A percentile compares a stretch with the other conserved stretches of the same genome.
Conservation (phyloP, 2,329 filamentous ascomycete species). For the Cordyceps farinosa region DNA sequence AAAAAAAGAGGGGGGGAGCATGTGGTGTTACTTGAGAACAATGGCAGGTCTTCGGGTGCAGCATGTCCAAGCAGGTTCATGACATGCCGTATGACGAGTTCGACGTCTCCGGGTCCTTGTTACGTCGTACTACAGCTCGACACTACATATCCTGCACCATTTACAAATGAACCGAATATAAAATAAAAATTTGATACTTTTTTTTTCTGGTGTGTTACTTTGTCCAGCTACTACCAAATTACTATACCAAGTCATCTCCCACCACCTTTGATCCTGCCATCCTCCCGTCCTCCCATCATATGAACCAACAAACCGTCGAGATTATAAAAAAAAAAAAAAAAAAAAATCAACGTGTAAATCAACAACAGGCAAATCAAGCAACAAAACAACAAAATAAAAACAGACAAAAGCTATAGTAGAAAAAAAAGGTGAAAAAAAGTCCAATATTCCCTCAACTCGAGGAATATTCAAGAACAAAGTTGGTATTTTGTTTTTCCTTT, state of each 20-base stretch:
- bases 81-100: too few species aligned
- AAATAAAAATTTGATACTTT: neutral
- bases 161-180: neutral
- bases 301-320: too few species aligned
- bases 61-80: too few species aligned
- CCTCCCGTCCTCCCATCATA: too few species aligned
- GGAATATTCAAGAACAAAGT: constrained; percentile 4
- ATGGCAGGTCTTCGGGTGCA: too few species aligned
- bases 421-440: neutral
- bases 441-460: neutral
- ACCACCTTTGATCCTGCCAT: neutral
- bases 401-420: neutral
- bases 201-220: neutral
- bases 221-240: neutral
- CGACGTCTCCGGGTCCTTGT: too few species aligned
- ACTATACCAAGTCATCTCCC: neutral
- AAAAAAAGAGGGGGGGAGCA: too few species aligned
- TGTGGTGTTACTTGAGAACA: too few species aligned
- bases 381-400: neutral
- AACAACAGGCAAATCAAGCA: neutral
- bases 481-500: neutral
- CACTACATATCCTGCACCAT: too few species aligned
- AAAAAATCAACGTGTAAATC: neutral
- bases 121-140: too few species aligned
- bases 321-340: neutral